These are phyloP conservation scores for Saxophila tyrrhenica DNA, from an alignment of 495 filamentous ascomycete genomes.

Conservation along the genomic window DNA sequence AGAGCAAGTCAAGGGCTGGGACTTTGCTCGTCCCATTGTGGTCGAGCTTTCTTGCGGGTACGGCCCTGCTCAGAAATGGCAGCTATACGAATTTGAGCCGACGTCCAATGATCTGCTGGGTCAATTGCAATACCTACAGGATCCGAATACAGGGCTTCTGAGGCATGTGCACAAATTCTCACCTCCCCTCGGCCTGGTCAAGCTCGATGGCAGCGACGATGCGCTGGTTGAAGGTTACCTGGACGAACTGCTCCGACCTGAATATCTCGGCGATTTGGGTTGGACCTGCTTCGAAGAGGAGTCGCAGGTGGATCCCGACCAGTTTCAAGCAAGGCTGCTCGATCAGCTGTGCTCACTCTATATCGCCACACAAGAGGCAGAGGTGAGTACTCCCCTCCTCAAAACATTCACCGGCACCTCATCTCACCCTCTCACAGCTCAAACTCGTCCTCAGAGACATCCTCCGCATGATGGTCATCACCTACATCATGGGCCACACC, in stretches of 20 bases:
- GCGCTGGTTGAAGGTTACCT: constrained; percentile 26
- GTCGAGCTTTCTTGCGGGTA: constrained; percentile 17
- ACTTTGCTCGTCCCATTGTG: constrained; percentile 6
- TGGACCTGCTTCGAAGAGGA: constrained; percentile 25
- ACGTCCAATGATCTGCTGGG: constrained; percentile 18
- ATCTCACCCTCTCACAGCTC: constrained; percentile 5
- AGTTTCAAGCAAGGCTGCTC: constrained; percentile 26
- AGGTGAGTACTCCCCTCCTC: too few relatives aligned
- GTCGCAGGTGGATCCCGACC: constrained; percentile 15
- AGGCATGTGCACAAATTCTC: constrained; percentile 18
- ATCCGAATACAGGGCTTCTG: constrained; percentile 12
- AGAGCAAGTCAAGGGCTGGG: constrained; percentile 21
- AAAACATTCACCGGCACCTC: too few relatives aligned
- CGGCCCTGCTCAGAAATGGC: constrained; percentile 17
- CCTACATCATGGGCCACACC: constrained; percentile 32
- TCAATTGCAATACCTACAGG: constrained; percentile 26
- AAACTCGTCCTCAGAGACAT: constrained; percentile 24
- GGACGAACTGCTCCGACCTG: constrained; percentile 7
- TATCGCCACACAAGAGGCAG: constrained; percentile 18
- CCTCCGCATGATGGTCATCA: constrained; percentile 28
- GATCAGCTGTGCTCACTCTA: constrained; percentile 24
- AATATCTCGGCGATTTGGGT: constrained; percentile 17
- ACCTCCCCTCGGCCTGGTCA: constrained; percentile 28
- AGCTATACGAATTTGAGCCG: constrained; percentile 30
- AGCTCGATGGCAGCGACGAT: constrained; percentile 26